Base-by-base conservation (phyloP, 495 filamentous ascomycete genomes). In the Cryomyces minteri region DNA sequence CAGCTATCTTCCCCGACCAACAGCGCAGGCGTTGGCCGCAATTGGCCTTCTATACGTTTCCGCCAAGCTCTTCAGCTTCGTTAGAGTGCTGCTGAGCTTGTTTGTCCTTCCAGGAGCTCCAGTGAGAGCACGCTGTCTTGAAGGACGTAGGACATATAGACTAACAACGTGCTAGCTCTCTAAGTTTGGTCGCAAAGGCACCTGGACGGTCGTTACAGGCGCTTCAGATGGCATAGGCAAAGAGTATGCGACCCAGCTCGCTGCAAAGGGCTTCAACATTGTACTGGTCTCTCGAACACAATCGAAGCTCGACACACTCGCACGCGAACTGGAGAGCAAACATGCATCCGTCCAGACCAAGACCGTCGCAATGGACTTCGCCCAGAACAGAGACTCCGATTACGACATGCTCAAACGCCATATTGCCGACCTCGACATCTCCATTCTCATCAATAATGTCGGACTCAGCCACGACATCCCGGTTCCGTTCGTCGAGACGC, bases 181-280 rank as follows among this genome's bases (percentile, higher is more conserved):
- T 48, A 84, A 78, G 49, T 95, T 94, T 66, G 92, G 87, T 51
- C 80, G 79, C 49, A 86, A 84, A 54, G 88, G 88, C 48, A 88
- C 77, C 55, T 99, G 88, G 86, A 90, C 86, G 18, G 73, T 99
- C 39, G 72, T 99, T 18, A 96, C 92, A 40, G 92, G 92, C 51
- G 90, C 92, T 46, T 94, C 86, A 9, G 90, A 96, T 66, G 92
- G 92, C 50, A 76, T 99, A 44, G 92, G 92, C 55, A 95, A 94
- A 67, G 90, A 96, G 69, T 99, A 82, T 58, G 83, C 88, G 40
- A 67, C 82, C 46, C 86, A 94, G 58, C 77, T 96, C 45, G 86
- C 90, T n/a, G 66, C 69, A 33, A 82, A 86, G 56, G 87, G 87
- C 51, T 96, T 87, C 74, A 95, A 94, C 63, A 61, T 94, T 45